These are phyloP conservation scores for Leccinum barrowsii DNA, from an alignment of 768 basidiomycete species.

Conservation along the genomic window DNA sequence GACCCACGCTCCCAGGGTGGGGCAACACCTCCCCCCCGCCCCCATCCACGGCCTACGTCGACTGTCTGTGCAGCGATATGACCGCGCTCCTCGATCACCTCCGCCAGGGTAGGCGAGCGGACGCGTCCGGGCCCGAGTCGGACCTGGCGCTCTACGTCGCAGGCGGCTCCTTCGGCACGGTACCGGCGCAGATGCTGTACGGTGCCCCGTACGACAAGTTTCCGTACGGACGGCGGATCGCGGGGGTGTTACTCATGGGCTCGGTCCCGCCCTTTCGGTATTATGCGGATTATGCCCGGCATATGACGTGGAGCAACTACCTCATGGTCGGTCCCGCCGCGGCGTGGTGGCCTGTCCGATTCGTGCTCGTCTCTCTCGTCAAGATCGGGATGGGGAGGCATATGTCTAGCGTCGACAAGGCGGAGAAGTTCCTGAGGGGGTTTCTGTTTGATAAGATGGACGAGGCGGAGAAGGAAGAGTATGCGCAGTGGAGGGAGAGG, in stretches of 20 bases:
- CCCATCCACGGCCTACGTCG: conserved; percentile 34
- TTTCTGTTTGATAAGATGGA: conserved; percentile 42
- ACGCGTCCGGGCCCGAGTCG: not conserved
- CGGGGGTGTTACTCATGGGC: conserved; percentile 45
- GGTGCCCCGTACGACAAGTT: conserved; percentile 49
- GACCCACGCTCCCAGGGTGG: conserved; percentile 59
- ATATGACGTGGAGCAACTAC: conserved; percentile 47
- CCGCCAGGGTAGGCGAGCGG: not conserved
- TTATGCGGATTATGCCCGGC: conserved; percentile 43
- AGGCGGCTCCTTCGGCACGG: conserved; percentile 54
- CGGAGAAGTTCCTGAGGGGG: conserved; percentile 40
- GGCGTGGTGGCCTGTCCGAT: conserved; percentile 39
- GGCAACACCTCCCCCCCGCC: conserved; percentile 46
- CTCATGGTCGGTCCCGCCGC: conserved; percentile 44
- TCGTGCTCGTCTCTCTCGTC: conserved; percentile 31
- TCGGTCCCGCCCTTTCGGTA: conserved; percentile 45
- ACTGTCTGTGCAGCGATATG: conserved; percentile 42
- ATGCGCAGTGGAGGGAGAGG: conserved; percentile 40
- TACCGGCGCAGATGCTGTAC: conserved; percentile 54
- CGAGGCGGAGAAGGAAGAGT: conserved; percentile 29
- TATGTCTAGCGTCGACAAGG: conserved; percentile 37
- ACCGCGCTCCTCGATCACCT: conserved; percentile 47
- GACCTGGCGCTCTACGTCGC: conserved; percentile 41
- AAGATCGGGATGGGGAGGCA: conserved; percentile 31
- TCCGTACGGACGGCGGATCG: conserved; percentile 45